Evolutionary conservation across 176 grass and related monocot genomes (phyloP), one percentile per base, ranked within the genome.

Genomic region (Eleusine coracana): DNA sequence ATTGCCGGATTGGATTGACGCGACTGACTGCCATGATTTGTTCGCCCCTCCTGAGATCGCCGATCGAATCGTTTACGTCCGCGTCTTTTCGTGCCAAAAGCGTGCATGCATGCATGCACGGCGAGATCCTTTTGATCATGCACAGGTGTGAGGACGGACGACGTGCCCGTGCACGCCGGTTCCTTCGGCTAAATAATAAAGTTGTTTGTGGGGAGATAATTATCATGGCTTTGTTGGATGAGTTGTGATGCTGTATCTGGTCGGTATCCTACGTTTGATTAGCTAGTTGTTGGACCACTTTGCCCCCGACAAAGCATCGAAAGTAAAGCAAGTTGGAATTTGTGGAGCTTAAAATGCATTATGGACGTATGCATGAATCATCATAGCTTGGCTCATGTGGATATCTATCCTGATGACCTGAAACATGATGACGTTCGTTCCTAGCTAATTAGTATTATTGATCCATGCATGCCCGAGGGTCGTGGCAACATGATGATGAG

Each of bases 61-160:
- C 9, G 60, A 6, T 74, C 39, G 78, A 40, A 44, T 86, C 74
- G 83, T 73, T 31, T 59, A 74, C 78, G 68, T 83, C 27, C 52
- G 84, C 74, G 84, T 71, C 84, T 90, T 87, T 90, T 87, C 5
- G 84, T 80, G 84, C 34, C 70, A 12, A 86, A 90, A 86, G 80
- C 70, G 80, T 80, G 88, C 66, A 39, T 83, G 88, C 72, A 44
- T 79, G 83, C 83, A 70, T 68, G 74, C 76, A 87, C 75, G 74
- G 68, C 13, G 68, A 67, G 73, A 86, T 60, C 73, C 83, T 18
- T 82, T 66, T 86, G 36, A 62, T 86, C 74, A 90, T 86, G 49
- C 73, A 45, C 70, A 86, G 39, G 83, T 84, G 71, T 76, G 82
- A 66, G 79, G n/a, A 6, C 76, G 58, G 37, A 5, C 48, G 37